Conservation (phyloP, 192 early-diverging fungal genomes). For the Chytriomyces confervae region DNA sequence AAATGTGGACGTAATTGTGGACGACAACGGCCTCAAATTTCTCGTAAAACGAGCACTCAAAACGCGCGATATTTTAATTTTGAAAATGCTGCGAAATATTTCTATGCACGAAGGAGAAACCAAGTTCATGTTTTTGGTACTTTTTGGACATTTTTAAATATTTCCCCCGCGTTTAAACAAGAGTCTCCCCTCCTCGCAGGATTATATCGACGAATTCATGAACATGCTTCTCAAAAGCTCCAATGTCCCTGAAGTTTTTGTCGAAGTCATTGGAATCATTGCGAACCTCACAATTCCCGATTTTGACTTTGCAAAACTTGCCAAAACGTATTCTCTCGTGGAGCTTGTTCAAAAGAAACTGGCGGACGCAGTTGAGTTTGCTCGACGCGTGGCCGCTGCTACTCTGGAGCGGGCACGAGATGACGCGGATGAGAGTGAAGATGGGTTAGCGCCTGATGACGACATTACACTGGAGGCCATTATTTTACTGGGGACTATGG, state of each 20-base stretch:
- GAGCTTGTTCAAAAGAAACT: slow-evolving; percentile 43
- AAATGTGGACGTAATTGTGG: slow-evolving; percentile 43
- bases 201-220: slow-evolving; percentile 64
- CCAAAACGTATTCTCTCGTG: slow-evolving; percentile 53
- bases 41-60: slow-evolving; percentile 60
- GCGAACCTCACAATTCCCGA: slow-evolving; percentile 53
- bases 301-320: slow-evolving; percentile 62
- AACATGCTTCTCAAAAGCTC: slow-evolving; percentile 44
- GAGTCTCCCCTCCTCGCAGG: slow-evolving; percentile 27
- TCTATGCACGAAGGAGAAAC: slow-evolving; percentile 39
- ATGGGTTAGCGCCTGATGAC: slow-evolving; percentile 42
- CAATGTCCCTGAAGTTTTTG: slow-evolving; percentile 46
- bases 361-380: slow-evolving; percentile 14
- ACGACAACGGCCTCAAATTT: slow-evolving; percentile 59
- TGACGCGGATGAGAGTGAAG: slow-evolving; percentile 8
- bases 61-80: slow-evolving; percentile 56
- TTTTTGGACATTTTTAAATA: not conserved
- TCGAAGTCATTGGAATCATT: slow-evolving; percentile 60
- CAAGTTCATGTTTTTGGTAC: slow-evolving; percentile 56
- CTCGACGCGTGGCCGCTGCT: not conserved
- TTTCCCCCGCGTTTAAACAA: not conserved
- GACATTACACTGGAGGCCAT: slow-evolving; percentile 59
- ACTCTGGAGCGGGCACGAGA: not conserved
- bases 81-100: slow-evolving; percentile 63
- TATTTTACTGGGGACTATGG: slow-evolving; percentile 58